Conservation (phyloP, 441 rosid genomes). For the Bocquillonia castaneifolia region DNA sequence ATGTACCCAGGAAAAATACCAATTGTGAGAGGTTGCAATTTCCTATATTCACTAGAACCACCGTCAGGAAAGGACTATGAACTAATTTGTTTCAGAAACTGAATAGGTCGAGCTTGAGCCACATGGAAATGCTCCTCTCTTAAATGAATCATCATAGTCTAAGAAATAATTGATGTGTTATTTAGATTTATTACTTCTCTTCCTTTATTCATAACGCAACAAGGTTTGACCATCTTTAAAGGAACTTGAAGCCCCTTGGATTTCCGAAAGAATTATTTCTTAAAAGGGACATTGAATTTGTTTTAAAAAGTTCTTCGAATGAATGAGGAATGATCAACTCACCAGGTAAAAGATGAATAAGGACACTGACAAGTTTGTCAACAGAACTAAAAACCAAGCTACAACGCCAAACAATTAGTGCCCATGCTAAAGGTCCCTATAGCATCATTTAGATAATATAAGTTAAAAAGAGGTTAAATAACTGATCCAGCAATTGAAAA, state of each 20-base stretch:
- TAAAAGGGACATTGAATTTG: neutral
- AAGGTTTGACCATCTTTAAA: neutral
- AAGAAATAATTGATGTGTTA: neutral
- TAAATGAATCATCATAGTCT: neutral
- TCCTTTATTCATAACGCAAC: neutral
- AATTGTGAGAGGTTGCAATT: neutral
- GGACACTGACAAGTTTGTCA: slow-evolving; percentile 91
- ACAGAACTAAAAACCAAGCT: slow-evolving; percentile 91
- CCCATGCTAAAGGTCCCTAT: slow-evolving; percentile 98
- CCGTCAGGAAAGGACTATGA: neutral
- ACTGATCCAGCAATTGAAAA: slow-evolving; percentile 15
- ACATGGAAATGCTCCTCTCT: neutral
- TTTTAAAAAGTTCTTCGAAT: neutral
- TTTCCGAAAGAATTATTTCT: neutral
- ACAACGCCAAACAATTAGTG: slow-evolving; percentile 92
- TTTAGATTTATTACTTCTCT: neutral
- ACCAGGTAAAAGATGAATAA: slow-evolving; percentile 97
- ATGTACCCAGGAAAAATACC: neutral
- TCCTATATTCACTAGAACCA: neutral
- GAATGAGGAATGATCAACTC: slow-evolving; percentile 25
- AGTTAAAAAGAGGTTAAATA: neutral
- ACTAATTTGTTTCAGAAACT: neutral
- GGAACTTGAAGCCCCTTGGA: neutral
- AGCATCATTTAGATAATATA: slow-evolving; percentile 18
- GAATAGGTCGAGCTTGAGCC: neutral